phyloP scores from a whole-genome alignment of 2,329 filamentous ascomycete genomes.

The Trichoderma arundinaceum region DNA sequence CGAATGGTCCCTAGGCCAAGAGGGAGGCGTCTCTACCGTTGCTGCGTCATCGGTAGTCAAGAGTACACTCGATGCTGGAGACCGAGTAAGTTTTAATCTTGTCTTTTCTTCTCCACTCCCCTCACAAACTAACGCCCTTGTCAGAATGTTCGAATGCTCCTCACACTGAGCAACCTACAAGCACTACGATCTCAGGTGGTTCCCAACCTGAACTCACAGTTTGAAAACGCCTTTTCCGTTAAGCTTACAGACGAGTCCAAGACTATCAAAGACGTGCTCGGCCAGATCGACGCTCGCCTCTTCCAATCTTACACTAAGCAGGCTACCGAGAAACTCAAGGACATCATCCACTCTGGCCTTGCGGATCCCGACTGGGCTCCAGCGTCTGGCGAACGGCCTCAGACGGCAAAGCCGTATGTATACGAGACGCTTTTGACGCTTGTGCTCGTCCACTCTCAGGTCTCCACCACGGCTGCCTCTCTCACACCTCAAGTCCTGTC shows the following conservation, averaged over 20 bases:
- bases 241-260: conserved; percentile 93
- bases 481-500: conserved; percentile 83
- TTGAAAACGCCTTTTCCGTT: conserved; percentile 91
- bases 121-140: conserved; percentile 38
- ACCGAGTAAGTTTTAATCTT: conserved; percentile 54
- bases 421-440: conserved; percentile 85
- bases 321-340: conserved; percentile 68
- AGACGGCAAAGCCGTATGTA: conserved; percentile 83
- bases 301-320: conserved; percentile 92
- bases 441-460: conserved; percentile 90
- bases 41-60: conserved; percentile 49
- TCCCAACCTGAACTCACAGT: conserved; percentile 86
- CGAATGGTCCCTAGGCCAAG: conserved; percentile 61
- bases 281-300: conserved; percentile 86
- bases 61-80: conserved; percentile 59
- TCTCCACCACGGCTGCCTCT: conserved; percentile 76
- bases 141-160: conserved; percentile 87
- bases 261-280: conserved; percentile 86
- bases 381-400: conserved; percentile 60
- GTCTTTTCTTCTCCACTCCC: neutral
- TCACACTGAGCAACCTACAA: conserved; percentile 92
- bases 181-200: conserved; percentile 81
- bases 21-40: conserved; percentile 46
- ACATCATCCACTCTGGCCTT: conserved; percentile 76
- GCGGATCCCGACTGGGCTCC: conserved; percentile 74